Conservation (phyloP, 75 land plant genomes). For the Sequoiadendron giganteum region DNA sequence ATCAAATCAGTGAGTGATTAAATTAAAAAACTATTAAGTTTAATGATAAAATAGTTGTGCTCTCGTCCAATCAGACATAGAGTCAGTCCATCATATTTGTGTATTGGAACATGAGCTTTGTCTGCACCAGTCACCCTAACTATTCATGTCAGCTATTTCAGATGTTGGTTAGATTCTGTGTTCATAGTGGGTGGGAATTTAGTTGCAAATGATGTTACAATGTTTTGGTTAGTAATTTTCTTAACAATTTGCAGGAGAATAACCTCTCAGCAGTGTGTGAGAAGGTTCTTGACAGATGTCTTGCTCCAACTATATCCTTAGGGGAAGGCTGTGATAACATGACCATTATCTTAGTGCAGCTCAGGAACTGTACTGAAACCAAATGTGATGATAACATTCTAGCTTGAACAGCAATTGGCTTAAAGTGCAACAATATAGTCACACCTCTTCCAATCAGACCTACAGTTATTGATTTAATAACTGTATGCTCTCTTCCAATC, state of each 20-base stretch:
- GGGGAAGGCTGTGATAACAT: constrained; percentile 45
- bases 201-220: neutral
- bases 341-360: constrained; percentile 42
- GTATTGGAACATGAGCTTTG: neutral
- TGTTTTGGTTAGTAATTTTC: neutral
- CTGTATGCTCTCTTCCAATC: neutral
- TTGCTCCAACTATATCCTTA: constrained; percentile 28
- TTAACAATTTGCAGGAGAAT: constrained; percentile 22
- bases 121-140: neutral
- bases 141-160: neutral
- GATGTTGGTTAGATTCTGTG: neutral
- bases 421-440: neutral
- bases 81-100: neutral
- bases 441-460: neutral
- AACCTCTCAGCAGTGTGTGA: constrained; percentile 28
- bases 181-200: neutral
- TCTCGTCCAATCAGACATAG: neutral
- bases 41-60: neutral
- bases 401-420: neutral
- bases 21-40: neutral
- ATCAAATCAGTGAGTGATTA: constrained; percentile 10
- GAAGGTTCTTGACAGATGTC: constrained; percentile 35
- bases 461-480: neutral
- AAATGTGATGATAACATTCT: neutral
- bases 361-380: constrained; percentile 6